Conservation (phyloP, 176 grass and related monocot species). For the Hyparrhenia diplandra region DNA sequence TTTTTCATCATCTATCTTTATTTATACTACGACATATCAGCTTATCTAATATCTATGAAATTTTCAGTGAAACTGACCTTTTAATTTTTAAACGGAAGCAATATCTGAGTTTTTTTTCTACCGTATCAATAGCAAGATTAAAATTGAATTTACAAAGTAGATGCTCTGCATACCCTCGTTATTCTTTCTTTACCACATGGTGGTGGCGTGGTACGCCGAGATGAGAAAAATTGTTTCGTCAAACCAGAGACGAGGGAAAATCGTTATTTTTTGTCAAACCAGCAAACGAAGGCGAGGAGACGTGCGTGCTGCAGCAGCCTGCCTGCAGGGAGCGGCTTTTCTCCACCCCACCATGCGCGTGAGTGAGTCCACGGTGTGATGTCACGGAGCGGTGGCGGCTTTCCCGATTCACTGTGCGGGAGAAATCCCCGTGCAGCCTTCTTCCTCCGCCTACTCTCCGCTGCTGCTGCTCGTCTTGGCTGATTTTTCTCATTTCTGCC, state of each 20-base stretch:
- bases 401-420: conserved; percentile 13
- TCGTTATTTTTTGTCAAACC: neutral
- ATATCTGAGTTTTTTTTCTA: too few species aligned
- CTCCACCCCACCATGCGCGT: neutral
- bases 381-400: conserved; percentile 15
- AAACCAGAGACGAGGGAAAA: neutral
- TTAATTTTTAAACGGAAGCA: too few species aligned
- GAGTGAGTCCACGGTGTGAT: conserved; percentile 4
- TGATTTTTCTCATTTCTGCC: neutral
- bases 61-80: too few species aligned
- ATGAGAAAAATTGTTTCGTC: neutral
- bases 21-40: too few species aligned
- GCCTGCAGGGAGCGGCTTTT: neutral
- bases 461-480: neutral
- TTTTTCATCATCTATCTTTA: too few species aligned
- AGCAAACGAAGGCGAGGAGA: neutral
- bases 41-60: too few species aligned
- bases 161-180: too few species aligned
- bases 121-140: too few species aligned
- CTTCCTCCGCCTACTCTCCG: neutral
- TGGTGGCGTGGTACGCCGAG: neutral
- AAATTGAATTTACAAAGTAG: neutral
- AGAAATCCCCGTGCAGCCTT: conserved; percentile 19
- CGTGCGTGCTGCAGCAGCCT: neutral
- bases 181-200: neutral